A percentile compares a stretch with the other conserved stretches of the same genome.
These are phyloP conservation scores for Tetracentron sinense DNA, from an alignment of 164 flowering plant genomes.

Conservation along the genomic window DNA sequence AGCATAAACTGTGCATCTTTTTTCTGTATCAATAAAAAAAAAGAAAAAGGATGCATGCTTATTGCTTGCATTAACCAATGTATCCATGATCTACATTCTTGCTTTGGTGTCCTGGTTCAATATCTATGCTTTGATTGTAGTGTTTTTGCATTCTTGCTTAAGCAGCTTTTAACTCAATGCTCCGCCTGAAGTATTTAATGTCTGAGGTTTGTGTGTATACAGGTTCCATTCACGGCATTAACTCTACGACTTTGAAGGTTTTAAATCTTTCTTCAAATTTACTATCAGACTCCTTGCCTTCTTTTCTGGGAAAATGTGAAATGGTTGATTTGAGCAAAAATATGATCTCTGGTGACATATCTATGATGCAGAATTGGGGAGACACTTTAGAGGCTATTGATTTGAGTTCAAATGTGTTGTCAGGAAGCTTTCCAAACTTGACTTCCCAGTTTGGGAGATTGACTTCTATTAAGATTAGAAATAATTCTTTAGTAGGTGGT, in stretches of 20 bases:
- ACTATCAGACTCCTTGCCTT: slow-evolving; percentile 47
- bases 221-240: slow-evolving; percentile 58
- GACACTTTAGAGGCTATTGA: slow-evolving; percentile 40
- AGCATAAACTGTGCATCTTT: neutral
- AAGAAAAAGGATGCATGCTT: neutral
- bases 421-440: slow-evolving; percentile 51
- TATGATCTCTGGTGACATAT: slow-evolving; percentile 41
- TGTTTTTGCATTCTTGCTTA: neutral
- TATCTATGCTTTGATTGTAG: no score
- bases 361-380: slow-evolving; percentile 43
- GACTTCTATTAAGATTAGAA: slow-evolving; percentile 33
- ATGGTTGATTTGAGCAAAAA: slow-evolving; percentile 54
- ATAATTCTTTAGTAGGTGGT: slow-evolving; percentile 45
- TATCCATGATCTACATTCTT: neutral
- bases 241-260: slow-evolving; percentile 38
- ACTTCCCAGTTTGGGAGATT: slow-evolving; percentile 38
- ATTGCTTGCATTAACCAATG: no score
- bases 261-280: slow-evolving; percentile 58
- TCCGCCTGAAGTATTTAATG: neutral
- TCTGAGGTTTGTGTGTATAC: slow-evolving; percentile 14
- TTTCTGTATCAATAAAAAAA: neutral
- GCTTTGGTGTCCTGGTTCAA: neutral
- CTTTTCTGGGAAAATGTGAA: slow-evolving; percentile 29
- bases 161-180: neutral
- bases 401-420: slow-evolving; percentile 57